These are phyloP conservation scores for Arctium lappa DNA, from an alignment of 129 eudicot genomes.

Conservation along the genomic window DNA sequence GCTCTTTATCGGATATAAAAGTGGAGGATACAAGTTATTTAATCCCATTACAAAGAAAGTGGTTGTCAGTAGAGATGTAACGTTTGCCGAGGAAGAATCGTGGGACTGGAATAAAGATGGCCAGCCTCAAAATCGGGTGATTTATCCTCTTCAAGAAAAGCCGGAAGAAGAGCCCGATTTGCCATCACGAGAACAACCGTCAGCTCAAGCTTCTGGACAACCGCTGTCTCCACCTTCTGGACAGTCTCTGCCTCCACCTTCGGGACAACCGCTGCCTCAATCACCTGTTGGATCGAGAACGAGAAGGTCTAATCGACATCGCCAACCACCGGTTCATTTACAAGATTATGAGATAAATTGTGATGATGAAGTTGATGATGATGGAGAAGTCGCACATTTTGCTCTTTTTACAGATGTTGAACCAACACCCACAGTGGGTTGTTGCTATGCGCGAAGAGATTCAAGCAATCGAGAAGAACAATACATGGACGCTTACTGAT, in stretches of 20 bases:
- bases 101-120: neutral
- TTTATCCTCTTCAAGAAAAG: neutral
- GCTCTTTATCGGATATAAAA: neutral
- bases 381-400: neutral
- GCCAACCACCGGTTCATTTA: neutral
- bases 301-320: neutral
- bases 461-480: neutral
- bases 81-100: neutral
- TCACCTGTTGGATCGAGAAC: neutral
- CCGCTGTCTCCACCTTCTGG: too few relatives aligned
- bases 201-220: too few relatives aligned
- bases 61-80: neutral
- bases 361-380: slow-evolving; percentile 7
- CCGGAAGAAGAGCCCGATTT: neutral
- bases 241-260: neutral
- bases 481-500: neutral
- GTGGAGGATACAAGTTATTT: neutral
- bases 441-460: neutral
- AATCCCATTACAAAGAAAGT: neutral
- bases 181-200: too few relatives aligned
- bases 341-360: neutral
- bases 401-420: slow-evolving; percentile 1
- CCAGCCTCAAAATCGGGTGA: too few relatives aligned
- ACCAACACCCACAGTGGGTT: neutral
- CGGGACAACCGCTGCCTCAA: neutral